A percentile compares a stretch with the other conserved stretches of the same genome.
phyloP scores from a whole-genome alignment of 306 rosid genomes.

The Trifolium fragiferum region DNA sequence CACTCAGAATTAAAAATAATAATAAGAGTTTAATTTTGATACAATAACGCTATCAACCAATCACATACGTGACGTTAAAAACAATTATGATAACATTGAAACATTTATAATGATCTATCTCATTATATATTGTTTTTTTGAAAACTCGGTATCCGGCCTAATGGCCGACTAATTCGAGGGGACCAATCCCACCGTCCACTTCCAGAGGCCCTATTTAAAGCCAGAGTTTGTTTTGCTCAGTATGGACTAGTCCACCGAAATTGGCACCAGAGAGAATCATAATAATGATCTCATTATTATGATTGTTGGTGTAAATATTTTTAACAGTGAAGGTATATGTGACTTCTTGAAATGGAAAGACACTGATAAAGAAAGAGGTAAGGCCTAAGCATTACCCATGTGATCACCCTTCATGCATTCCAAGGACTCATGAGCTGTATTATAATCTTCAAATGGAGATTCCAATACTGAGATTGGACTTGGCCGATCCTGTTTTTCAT shows the following conservation, averaged over 20 bases:
- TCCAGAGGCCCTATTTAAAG: no score
- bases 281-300: neutral
- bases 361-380: constrained; percentile 19
- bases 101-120: neutral
- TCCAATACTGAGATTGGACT: constrained; percentile 92
- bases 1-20: constrained; percentile 10
- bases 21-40: neutral
- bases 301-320: neutral
- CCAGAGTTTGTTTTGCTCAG: no score
- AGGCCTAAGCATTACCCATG: constrained; percentile 50
- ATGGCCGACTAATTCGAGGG: no score
- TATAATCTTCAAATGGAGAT: constrained; percentile 71
- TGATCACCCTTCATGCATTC: constrained; percentile 49
- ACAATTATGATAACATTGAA: neutral
- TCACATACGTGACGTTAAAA: neutral
- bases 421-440: constrained; percentile 47
- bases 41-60: neutral
- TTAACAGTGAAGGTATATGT: neutral
- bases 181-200: no score
- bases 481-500: constrained; percentile 77
- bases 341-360: constrained; percentile 9
- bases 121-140: neutral
- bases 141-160: no score
- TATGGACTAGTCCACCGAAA: no score
- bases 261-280: no score